These are phyloP conservation scores for Neocallimastix lanati DNA, from an alignment of 192 early-diverging fungal genomes.

Conservation along the genomic window DNA sequence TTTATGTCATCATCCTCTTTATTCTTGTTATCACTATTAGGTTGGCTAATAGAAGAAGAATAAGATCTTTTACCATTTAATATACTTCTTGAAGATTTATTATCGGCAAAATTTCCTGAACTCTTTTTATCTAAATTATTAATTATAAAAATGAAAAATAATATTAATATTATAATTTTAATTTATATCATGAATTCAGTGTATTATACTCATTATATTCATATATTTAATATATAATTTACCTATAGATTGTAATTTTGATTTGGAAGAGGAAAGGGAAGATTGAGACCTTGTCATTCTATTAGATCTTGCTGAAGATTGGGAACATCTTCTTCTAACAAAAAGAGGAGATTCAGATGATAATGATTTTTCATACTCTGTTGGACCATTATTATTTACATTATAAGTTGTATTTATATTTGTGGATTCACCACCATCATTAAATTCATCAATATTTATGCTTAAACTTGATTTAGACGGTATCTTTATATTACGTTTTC, in stretches of 20 bases:
- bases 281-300: neutral
- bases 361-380: neutral
- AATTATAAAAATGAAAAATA: too few relatives aligned
- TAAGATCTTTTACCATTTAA: too few relatives aligned
- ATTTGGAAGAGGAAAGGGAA: neutral
- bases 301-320: neutral
- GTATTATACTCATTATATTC: neutral
- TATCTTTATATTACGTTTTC: neutral
- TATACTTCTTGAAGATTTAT: too few relatives aligned
- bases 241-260: neutral
- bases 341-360: neutral
- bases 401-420: neutral
- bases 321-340: neutral
- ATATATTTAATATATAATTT: neutral
- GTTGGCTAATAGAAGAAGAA: too few relatives aligned
- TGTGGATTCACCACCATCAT: neutral
- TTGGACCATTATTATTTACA: neutral
- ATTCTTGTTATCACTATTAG: too few relatives aligned
- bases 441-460: neutral
- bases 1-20: too few relatives aligned
- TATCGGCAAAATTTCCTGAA: too few relatives aligned
- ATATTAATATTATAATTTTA: too few relatives aligned
- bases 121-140: too few relatives aligned
- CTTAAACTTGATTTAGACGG: neutral
- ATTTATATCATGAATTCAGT: too few relatives aligned